A percentile compares a stretch with the other conserved stretches of the same genome.
Evolutionary conservation across 176 grass and related monocot genomes (phyloP).

Genomic region (Rhipidocladum racemiflorum): DNA sequence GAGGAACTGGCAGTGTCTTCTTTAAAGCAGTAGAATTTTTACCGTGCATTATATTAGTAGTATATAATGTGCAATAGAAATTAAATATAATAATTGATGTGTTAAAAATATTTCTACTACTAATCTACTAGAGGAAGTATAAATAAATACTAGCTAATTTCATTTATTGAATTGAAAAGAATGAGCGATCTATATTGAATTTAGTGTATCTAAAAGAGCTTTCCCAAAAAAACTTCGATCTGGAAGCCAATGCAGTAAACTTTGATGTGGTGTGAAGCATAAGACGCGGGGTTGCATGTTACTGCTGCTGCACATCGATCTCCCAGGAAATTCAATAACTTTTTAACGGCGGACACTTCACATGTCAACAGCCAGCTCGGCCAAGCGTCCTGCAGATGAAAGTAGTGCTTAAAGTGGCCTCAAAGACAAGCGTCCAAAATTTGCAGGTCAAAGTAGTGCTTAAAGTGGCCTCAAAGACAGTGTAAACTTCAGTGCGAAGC

Average conservation of each 20-base stretch:
- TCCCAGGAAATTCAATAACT: not conserved
- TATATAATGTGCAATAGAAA: too few relatives aligned
- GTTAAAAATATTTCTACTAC: too few relatives aligned
- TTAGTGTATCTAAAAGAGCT: too few relatives aligned
- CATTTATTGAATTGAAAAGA: too few relatives aligned
- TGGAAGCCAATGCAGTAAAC: not conserved
- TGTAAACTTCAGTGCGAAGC: not conserved
- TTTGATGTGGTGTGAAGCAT: not conserved
- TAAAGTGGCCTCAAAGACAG: not conserved
- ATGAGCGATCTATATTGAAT: too few relatives aligned
- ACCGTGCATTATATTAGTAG: too few relatives aligned
- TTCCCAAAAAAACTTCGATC: not conserved
- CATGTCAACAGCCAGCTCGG: slow-evolving; percentile 5
- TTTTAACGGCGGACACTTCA: slow-evolving; percentile 7
- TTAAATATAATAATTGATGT: too few relatives aligned
- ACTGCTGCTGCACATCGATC: not conserved
- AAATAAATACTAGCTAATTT: too few relatives aligned
- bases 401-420: not conserved
- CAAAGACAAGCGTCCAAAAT: not conserved
- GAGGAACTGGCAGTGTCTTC: not conserved
- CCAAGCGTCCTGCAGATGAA: not conserved
- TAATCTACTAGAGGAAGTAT: too few relatives aligned
- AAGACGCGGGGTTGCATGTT: not conserved
- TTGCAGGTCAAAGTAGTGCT: not conserved
- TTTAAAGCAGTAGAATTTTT: too few relatives aligned